phyloP scores from a whole-genome alignment of 108 stramenopile genomes.

The Thalassiosira profunda region DNA sequence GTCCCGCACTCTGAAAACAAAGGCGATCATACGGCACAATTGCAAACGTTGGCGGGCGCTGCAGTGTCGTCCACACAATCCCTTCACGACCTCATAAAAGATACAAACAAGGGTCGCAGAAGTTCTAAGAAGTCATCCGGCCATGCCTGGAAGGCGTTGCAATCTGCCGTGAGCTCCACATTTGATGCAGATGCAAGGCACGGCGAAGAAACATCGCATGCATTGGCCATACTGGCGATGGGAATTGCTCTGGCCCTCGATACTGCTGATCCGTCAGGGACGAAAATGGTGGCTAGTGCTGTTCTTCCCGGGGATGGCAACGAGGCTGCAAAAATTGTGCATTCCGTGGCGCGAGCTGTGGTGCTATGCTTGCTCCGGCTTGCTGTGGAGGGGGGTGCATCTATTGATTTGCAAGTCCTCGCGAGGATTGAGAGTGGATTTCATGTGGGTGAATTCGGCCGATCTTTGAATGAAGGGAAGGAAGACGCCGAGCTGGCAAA shows the following conservation, averaged over 20 bases:
- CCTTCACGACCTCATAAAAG: slow-evolving; percentile 22
- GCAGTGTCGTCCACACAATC: slow-evolving; percentile 12
- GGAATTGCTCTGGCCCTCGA: slow-evolving; percentile 7
- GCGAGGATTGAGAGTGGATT: slow-evolving; percentile 35
- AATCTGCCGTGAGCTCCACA: slow-evolving; percentile 17
- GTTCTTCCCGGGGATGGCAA: slow-evolving; percentile 7
- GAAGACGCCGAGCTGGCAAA: slow-evolving; percentile 43
- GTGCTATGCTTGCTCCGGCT: slow-evolving; percentile 24
- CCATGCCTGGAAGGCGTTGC: slow-evolving; percentile 37
- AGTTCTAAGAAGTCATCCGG: slow-evolving; percentile 11
- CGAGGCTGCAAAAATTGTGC: slow-evolving; percentile 1
- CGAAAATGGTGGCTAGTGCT: slow-evolving; percentile 49
- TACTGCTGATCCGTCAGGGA: slow-evolving; percentile 1
- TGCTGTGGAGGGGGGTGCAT: neutral
- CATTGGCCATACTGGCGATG: slow-evolving; percentile 27
- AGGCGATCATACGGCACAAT: neutral
- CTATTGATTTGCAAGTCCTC: slow-evolving; percentile 38
- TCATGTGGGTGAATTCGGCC: slow-evolving; percentile 15
- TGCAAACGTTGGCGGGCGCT: neutral
- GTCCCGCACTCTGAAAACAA: neutral
- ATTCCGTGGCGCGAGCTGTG: slow-evolving; percentile 15
- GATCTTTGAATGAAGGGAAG: neutral
- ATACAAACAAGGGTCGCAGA: neutral
- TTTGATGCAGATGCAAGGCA: neutral
- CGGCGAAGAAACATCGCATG: neutral